Base-by-base conservation (phyloP, 768 basidiomycete species). In the Phaffia tasmanica region DNA sequence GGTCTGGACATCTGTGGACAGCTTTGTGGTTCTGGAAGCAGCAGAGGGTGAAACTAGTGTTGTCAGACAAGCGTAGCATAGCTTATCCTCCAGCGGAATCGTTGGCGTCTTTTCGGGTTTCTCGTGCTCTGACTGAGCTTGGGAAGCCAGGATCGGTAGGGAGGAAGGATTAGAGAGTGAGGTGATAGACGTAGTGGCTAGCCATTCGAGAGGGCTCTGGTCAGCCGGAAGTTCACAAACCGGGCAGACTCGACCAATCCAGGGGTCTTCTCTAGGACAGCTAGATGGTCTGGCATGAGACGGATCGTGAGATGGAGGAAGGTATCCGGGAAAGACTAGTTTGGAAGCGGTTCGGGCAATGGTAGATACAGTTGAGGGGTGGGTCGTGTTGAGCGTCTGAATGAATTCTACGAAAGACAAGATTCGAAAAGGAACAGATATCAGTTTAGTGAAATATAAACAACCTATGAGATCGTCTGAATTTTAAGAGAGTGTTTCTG, bases 351-450 rank as follows among this genome's bases (percentile, higher is more conserved):
- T 69, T 16, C 67, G 56, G 15, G 67, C 57, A 49, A 69, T 69
- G 19, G 67, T 69, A 15, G 62, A 63, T 11, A 69, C 67, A 9
- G 67, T 69, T 9, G 67, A 64, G 0, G 67, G 67, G n/a, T 69
- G 67, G 6, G 67, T 59, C 25, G 49, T 57, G 25, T 69, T 58
- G 29, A 69, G 50, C n/a, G 62, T 64, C n/a, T 63, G 63, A 19
- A 69, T 54, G 49, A 69, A 69, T 47, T 69, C 67, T 68, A 35
- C 14, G 19, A 16, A 5, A 11, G 11, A 5, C 35, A 42, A 42
- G 11, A 42, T 42, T 42, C 35, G 23, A 11, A 5, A 35, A 1
- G 30, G 29, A 42, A 6, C 35, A 42, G 11, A 11, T 5, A 11
- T 42, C 35, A 42, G 11, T 42, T 42, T 11, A 42, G 35, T 42